Percentiles rank a stretch among this genome's conserved stretches.
Conservation (phyloP, 176 grass and related monocot genomes). For the Tillandsia fasciculata region DNA sequence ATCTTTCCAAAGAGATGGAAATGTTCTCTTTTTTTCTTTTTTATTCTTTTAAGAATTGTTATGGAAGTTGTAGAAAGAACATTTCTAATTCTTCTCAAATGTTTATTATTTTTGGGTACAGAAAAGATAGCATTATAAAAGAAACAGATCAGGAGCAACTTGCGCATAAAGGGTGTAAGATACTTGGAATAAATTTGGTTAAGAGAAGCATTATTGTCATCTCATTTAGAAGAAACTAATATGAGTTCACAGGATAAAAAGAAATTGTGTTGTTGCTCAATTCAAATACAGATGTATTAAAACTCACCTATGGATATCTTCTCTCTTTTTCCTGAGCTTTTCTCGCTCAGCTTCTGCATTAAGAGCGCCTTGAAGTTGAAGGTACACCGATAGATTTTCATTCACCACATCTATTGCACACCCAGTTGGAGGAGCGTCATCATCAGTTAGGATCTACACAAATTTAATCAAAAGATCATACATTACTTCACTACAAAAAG, state of each 20-base stretch:
- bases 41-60: too few relatives aligned
- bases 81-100: too few relatives aligned
- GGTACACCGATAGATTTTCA: slow-evolving; percentile 68
- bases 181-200: neutral
- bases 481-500: too few relatives aligned
- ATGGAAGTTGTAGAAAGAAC: too few relatives aligned
- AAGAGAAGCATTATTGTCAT: neutral
- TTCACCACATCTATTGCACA: slow-evolving; percentile 77
- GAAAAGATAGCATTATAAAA: too few relatives aligned
- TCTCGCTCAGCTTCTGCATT: slow-evolving; percentile 63
- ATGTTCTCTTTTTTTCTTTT: too few relatives aligned
- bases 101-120: too few relatives aligned
- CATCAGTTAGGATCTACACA: slow-evolving; percentile 44
- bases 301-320: slow-evolving; percentile 61
- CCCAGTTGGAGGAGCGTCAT: slow-evolving; percentile 40
- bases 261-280: neutral
- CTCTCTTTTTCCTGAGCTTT: slow-evolving; percentile 74
- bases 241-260: neutral
- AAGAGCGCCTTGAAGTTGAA: slow-evolving; percentile 79
- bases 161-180: too few relatives aligned
- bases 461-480: neutral
- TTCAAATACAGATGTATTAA: neutral
- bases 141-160: too few relatives aligned
- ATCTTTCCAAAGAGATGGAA: too few relatives aligned
- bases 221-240: neutral